Percentiles rank a stretch among this genome's conserved stretches.
These are phyloP conservation scores for Artemisia annua DNA, from an alignment of 129 eudicot genomes.

Conservation along the genomic window DNA sequence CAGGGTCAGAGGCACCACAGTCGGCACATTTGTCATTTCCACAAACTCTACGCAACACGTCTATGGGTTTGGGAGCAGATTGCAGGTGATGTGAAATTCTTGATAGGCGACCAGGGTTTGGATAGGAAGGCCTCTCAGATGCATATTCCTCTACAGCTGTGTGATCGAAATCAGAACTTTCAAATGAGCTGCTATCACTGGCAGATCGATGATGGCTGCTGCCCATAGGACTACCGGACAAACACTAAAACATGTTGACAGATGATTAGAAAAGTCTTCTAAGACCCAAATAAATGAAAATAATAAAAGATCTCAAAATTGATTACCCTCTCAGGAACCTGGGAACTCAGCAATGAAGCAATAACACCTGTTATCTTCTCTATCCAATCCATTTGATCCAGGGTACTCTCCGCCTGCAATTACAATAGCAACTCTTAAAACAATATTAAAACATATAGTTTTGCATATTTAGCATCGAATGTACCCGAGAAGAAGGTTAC, in stretches of 20 bases:
- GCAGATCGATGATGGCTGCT: conserved; percentile 87
- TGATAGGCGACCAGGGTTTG: conserved; percentile 67
- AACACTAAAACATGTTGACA: conserved; percentile 51
- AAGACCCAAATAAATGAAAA: neutral
- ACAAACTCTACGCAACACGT: conserved; percentile 61
- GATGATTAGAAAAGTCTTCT: neutral
- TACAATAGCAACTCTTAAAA: conserved; percentile 22
- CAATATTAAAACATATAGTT: neutral
- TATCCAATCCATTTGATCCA: conserved; percentile 99
- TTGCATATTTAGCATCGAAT: neutral
- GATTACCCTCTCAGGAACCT: conserved; percentile 90
- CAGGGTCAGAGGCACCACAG: conserved; percentile 96
- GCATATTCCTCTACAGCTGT: conserved; percentile 66
- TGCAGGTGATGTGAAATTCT: conserved; percentile 83
- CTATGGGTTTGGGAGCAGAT: conserved; percentile 69
- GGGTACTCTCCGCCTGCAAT: conserved; percentile 94
- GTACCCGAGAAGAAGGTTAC: conserved; percentile 22
- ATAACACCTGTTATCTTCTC: conserved; percentile 98
- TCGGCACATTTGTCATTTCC: conserved; percentile 97
- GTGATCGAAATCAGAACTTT: conserved; percentile 94
- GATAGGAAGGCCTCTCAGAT: conserved; percentile 63
- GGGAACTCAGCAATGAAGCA: conserved; percentile 92
- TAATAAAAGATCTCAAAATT: neutral
- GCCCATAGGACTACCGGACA: conserved; percentile 89
- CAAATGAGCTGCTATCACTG: conserved; percentile 96